A percentile compares a stretch with the other conserved stretches of the same genome.
Evolutionary conservation across 2,329 filamentous ascomycete species (phyloP).

Genomic region (Pseudopyrenochaeta lycopersici): DNA sequence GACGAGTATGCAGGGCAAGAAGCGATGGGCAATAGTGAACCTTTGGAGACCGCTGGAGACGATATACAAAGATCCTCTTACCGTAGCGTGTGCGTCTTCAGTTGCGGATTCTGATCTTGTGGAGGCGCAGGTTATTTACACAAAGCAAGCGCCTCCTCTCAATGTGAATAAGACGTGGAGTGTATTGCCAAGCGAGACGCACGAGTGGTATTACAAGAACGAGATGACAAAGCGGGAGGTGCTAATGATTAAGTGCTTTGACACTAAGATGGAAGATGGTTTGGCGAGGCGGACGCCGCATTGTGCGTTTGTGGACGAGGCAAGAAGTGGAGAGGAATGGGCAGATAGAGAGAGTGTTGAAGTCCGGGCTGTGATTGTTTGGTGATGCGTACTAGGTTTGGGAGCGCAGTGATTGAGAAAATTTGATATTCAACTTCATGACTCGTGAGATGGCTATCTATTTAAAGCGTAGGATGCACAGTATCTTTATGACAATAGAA

Average conservation of each 20-base stretch:
- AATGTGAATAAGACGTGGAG: slow-evolving; percentile 6
- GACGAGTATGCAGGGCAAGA: background rate
- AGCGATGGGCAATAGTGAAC: slow-evolving; percentile 38
- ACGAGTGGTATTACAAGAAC: slow-evolving; percentile 39
- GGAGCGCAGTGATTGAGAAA: background rate
- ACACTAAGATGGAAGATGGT: slow-evolving; percentile 18
- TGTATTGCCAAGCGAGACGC: background rate
- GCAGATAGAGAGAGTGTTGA: slow-evolving; percentile 38
- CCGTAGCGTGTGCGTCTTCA: slow-evolving; percentile 29
- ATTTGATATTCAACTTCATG: background rate
- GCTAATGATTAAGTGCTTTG: slow-evolving; percentile 38
- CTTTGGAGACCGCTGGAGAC: slow-evolving; percentile 40
- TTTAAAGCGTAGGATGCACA: too few relatives aligned
- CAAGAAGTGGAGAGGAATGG: slow-evolving; percentile 11
- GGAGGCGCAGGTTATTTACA: background rate
- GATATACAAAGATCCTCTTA: slow-evolving; percentile 34
- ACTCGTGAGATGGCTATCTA: too few relatives aligned
- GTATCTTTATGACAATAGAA: background rate
- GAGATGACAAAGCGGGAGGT: slow-evolving; percentile 31
- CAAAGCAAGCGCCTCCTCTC: slow-evolving; percentile 16
- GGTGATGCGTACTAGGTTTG: slow-evolving; percentile 1
- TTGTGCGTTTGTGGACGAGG: slow-evolving; percentile 30
- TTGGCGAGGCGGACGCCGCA: slow-evolving; percentile 34
- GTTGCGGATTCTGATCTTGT: slow-evolving; percentile 23
- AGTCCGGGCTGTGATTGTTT: slow-evolving; percentile 29